These are phyloP conservation scores for Marchantia paleacea DNA, from an alignment of 225 moss, liverwort and hornwort genomes.

Conservation along the genomic window DNA sequence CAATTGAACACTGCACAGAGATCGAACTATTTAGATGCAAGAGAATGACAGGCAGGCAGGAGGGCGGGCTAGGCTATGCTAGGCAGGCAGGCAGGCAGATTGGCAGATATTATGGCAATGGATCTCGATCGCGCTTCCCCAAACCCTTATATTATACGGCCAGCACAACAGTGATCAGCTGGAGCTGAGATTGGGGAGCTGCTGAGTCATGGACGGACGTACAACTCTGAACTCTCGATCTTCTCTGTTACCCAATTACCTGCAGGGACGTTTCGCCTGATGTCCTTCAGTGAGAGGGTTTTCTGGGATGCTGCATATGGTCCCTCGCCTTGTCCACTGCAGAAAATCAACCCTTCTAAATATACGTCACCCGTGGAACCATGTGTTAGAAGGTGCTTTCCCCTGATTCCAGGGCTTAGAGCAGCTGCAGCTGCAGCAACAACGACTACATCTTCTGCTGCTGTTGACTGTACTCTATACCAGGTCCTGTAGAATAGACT, in stretches of 20 bases:
- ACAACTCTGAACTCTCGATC: not conserved
- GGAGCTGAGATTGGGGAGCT: not conserved
- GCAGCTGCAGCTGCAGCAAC: too few species aligned
- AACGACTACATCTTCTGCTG: too few species aligned
- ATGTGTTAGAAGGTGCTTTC: too few species aligned
- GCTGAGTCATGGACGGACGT: not conserved
- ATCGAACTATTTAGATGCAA: not conserved
- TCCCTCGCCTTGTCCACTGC: not conserved
- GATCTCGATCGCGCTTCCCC: not conserved
- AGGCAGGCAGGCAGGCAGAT: not conserved
- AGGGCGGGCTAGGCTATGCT: not conserved
- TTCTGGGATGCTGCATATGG: not conserved
- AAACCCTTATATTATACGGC: not conserved
- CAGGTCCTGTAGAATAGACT: too few species aligned
- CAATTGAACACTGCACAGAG: not conserved
- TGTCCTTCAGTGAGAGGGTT: too few species aligned
- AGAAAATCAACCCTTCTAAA: not conserved
- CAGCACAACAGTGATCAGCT: conserved; percentile 4
- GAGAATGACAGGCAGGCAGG: not conserved
- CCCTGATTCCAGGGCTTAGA: too few species aligned
- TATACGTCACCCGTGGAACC: too few species aligned
- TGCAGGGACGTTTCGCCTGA: not conserved
- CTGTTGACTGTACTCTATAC: too few species aligned
- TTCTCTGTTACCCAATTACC: not conserved
- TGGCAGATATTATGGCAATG: not conserved